phyloP scores from a whole-genome alignment of 139 green algal genomes.

The Gonium pectorale region DNA sequence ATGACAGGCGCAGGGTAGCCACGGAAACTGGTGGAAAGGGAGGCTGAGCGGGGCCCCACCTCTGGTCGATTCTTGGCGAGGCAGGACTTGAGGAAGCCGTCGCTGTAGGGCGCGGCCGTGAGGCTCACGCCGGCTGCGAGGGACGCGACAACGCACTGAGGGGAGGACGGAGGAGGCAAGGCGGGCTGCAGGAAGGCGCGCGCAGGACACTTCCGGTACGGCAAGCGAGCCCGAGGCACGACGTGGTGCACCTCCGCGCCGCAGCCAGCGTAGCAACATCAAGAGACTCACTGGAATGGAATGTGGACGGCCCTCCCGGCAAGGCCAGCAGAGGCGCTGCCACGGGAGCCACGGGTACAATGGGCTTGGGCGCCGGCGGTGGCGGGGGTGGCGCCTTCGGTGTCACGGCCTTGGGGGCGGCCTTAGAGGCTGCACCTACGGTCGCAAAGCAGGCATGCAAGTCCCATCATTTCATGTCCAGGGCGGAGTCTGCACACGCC shows the following conservation, averaged over 20 bases:
- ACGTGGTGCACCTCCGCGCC: too few species aligned
- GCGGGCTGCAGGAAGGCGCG: background rate
- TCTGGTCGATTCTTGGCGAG: constrained; percentile 15
- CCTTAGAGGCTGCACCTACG: too few species aligned
- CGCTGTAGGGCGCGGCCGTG: constrained; percentile 4
- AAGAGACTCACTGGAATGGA: background rate
- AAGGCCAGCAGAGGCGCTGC: background rate
- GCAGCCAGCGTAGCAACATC: background rate
- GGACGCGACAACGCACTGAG: background rate
- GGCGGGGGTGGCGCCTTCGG: constrained; percentile 11
- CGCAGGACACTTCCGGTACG: background rate
- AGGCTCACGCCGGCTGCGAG: constrained; percentile 7
- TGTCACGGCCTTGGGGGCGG: background rate
- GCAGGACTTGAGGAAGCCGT: constrained; percentile 6
- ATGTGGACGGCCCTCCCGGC: background rate
- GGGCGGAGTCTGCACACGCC: too few species aligned
- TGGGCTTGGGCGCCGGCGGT: background rate
- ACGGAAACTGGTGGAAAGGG: background rate
- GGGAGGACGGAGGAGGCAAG: background rate
- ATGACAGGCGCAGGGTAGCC: background rate
- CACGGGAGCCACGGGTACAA: too few species aligned
- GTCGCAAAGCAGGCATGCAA: too few species aligned
- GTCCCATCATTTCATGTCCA: too few species aligned
- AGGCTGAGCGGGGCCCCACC: background rate
- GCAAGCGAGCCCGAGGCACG: too few species aligned